These are phyloP conservation scores for Trichoderma afroharzianum DNA, from an alignment of 2,329 filamentous ascomycete genomes.

Conservation along the genomic window DNA sequence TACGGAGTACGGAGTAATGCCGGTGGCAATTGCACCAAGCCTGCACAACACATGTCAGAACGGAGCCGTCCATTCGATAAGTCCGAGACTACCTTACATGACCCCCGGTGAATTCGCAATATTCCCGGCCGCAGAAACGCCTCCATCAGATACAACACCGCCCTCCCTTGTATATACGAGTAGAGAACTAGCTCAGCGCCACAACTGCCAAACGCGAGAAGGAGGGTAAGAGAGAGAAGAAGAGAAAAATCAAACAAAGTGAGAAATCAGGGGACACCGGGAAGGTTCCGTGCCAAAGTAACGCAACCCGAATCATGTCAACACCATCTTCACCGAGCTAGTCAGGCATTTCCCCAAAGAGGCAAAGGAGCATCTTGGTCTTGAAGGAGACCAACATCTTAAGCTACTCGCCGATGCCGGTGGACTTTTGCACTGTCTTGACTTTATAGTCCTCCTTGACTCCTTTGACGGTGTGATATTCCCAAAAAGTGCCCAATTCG, in stretches of 20 bases:
- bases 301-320: neutral
- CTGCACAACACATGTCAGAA: neutral
- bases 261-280: neutral
- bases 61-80: neutral
- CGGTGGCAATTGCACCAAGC: neutral
- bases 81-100: neutral
- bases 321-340: neutral
- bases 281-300: neutral
- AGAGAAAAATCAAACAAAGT: neutral
- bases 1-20: conserved; percentile 11
- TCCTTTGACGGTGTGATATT: conserved; percentile 55
- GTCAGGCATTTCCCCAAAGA: neutral
- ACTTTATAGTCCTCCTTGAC: conserved; percentile 39
- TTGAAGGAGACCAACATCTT: neutral
- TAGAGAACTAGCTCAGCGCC: neutral
- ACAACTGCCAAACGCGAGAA: neutral
- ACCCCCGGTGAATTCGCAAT: neutral
- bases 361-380: neutral
- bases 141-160: neutral
- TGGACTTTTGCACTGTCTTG: neutral
- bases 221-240: neutral
- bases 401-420: neutral
- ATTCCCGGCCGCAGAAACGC: neutral
- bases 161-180: neutral
- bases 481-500: conserved; percentile 53